These are phyloP conservation scores for Pythium brassicae DNA, from an alignment of 352 stramenopile species.

Conservation along the genomic window DNA sequence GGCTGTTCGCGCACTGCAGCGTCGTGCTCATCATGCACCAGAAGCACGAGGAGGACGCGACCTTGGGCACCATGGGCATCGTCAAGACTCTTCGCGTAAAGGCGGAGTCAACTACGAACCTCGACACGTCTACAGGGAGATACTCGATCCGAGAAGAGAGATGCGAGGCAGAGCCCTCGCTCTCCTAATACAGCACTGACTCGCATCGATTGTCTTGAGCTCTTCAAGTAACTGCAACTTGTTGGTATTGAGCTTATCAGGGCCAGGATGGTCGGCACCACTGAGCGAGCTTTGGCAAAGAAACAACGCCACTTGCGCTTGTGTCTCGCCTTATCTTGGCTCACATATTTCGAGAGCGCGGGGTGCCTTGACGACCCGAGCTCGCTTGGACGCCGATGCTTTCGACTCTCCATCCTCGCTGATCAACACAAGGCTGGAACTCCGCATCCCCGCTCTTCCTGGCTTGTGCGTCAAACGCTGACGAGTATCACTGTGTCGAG, in stretches of 20 bases:
- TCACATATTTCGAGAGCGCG: too few relatives aligned
- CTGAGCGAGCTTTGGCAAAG: too few relatives aligned
- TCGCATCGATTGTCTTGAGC: not conserved
- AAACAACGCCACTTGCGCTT: too few relatives aligned
- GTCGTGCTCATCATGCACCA: conserved; percentile 28
- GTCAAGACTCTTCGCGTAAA: not conserved
- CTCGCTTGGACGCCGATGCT: too few relatives aligned
- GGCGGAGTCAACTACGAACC: not conserved
- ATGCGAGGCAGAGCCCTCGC: not conserved
- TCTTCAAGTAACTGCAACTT: not conserved
- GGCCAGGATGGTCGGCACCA: too few relatives aligned
- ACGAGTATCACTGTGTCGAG: not conserved
- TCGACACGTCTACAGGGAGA: not conserved
- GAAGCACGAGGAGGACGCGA: conserved; percentile 11
- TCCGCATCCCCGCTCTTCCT: not conserved
- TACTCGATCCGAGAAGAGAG: conserved; percentile 10
- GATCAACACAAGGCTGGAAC: not conserved
- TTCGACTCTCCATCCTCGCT: not conserved
- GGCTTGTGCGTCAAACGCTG: not conserved
- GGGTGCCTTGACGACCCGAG: too few relatives aligned
- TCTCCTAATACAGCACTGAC: not conserved
- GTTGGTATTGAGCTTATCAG: too few relatives aligned
- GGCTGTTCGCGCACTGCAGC: conserved; percentile 35
- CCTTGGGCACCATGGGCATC: conserved; percentile 6
- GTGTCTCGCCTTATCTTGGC: too few relatives aligned